A percentile compares a stretch with the other conserved stretches of the same genome.
These are phyloP conservation scores for Exophiala xenobiotica DNA, from an alignment of 2,329 filamentous ascomycete genomes.

Conservation along the genomic window DNA sequence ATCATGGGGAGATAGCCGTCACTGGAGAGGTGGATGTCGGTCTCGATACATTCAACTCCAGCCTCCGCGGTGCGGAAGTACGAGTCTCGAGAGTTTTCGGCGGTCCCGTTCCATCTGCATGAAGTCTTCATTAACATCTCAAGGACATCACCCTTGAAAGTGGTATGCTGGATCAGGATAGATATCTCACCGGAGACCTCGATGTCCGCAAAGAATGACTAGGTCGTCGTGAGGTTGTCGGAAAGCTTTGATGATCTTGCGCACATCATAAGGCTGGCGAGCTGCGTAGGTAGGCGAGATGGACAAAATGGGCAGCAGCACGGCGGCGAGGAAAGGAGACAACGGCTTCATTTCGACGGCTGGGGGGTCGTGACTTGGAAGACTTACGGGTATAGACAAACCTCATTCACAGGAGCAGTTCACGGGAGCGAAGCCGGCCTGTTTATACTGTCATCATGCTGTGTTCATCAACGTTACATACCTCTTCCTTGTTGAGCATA, in stretches of 20 bases:
- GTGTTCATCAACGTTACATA: no score
- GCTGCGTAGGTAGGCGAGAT: neutral
- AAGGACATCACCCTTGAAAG: neutral
- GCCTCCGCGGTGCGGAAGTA: conserved; percentile 3
- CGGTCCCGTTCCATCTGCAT: conserved; percentile 2
- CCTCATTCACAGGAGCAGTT: no score
- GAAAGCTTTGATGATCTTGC: neutral
- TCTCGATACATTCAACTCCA: conserved; percentile 4
- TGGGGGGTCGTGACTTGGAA: no score
- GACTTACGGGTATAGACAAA: no score
- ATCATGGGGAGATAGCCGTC: conserved; percentile 8
- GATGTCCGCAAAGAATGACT: neutral
- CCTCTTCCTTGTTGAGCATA: no score
- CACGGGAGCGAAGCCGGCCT: no score
- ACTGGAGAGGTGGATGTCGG: conserved; percentile 1
- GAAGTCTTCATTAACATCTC: no score
- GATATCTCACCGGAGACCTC: conserved; percentile 1
- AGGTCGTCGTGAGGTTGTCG: neutral
- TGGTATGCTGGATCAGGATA: neutral
- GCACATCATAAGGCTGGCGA: neutral
- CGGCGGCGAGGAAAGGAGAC: neutral
- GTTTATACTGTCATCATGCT: no score
- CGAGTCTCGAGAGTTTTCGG: conserved; percentile 1
- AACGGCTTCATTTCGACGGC: no score
- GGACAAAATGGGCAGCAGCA: neutral